phyloP scores from a whole-genome alignment of 306 rosid genomes.

The Quercus glauca region DNA sequence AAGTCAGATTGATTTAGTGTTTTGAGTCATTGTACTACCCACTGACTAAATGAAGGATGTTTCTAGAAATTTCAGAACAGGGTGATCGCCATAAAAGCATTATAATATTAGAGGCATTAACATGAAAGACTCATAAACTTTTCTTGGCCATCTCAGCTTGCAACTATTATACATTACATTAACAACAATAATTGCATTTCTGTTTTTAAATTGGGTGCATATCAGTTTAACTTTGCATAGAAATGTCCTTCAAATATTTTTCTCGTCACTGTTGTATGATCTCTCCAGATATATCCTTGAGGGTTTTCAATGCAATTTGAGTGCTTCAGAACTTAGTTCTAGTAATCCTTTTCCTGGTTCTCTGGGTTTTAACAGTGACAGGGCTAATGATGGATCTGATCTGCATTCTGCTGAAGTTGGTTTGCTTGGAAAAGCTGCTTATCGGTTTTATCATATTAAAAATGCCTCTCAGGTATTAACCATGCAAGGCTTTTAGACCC shows the following conservation, averaged over 20 bases:
- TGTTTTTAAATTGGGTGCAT: too few relatives aligned
- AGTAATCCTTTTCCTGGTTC: neutral
- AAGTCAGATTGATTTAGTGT: neutral
- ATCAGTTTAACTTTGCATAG: neutral
- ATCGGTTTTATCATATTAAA: slow-evolving; percentile 71
- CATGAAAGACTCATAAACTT: neutral
- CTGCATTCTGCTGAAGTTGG: slow-evolving; percentile 26
- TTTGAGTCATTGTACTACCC: neutral
- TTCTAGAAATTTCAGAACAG: neutral
- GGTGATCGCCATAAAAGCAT: neutral
- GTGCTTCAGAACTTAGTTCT: neutral
- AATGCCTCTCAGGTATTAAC: slow-evolving; percentile 66
- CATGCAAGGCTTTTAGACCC: neutral
- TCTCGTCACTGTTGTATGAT: neutral
- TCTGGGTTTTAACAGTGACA: slow-evolving; percentile 17
- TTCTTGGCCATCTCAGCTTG: neutral
- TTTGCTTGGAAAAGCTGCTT: slow-evolving; percentile 37
- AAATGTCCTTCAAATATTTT: neutral
- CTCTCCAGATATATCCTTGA: neutral
- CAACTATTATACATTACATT: too few relatives aligned
- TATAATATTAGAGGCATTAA: neutral
- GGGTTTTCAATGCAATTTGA: neutral
- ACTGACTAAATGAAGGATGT: too few relatives aligned
- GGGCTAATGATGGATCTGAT: slow-evolving; percentile 51
- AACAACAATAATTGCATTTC: too few relatives aligned